Evolutionary conservation across 495 filamentous ascomycete species (phyloP).

Genomic region (Neurospora discreta): DNA sequence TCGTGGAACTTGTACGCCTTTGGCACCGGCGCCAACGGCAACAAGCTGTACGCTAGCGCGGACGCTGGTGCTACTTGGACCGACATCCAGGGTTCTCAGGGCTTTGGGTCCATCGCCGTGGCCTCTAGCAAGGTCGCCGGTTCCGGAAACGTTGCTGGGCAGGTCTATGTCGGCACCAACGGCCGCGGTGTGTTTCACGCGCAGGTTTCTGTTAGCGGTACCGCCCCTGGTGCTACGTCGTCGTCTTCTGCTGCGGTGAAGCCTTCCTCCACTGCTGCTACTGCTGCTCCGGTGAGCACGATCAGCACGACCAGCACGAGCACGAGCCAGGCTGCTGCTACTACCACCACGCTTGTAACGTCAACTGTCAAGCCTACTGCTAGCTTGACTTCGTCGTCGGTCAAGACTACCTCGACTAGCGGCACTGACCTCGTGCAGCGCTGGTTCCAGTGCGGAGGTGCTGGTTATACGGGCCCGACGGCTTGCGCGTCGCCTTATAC

Average conservation of each 20-base stretch:
- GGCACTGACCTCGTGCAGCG: conserved; percentile 3
- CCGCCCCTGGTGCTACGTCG: too few relatives aligned
- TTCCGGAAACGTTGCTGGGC: conserved; percentile 37
- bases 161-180: conserved; percentile 49
- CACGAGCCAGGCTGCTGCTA: too few relatives aligned
- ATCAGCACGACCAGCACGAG: conserved; percentile 4
- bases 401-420: neutral
- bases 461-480: conserved; percentile 12
- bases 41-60: conserved; percentile 39
- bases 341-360: conserved; percentile 9
- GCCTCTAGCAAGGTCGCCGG: conserved; percentile 31
- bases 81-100: conserved; percentile 41
- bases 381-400: neutral
- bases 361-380: conserved; percentile 1
- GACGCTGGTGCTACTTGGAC: conserved; percentile 40
- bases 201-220: conserved; percentile 11
- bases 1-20: conserved; percentile 41
- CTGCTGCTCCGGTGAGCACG: neutral
- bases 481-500: conserved; percentile 8
- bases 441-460: conserved; percentile 18
- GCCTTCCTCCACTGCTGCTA: neutral
- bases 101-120: conserved; percentile 38
- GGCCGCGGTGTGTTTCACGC: conserved; percentile 47
- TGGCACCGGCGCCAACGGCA: conserved; percentile 31
- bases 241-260: neutral